Evolutionary conservation across 2,329 filamentous ascomycete genomes (phyloP).

Genomic region (Fusarium haematococcum): DNA sequence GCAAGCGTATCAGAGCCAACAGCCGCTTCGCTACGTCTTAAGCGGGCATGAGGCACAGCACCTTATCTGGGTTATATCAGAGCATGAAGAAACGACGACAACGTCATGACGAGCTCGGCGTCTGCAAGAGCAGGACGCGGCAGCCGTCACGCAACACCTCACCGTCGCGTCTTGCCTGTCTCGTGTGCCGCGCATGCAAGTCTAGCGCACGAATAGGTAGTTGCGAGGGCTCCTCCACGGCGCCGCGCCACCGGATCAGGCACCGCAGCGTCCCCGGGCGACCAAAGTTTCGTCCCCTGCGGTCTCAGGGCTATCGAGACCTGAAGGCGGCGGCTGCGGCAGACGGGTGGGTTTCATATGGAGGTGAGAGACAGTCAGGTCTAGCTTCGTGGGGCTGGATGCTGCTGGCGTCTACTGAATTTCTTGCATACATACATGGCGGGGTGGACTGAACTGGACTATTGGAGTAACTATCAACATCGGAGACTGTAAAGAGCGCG

Average conservation of each 20-base stretch:
- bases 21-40: slow-evolving; percentile 63
- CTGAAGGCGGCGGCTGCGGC: background rate
- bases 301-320: background rate
- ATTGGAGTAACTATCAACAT: slow-evolving; percentile 4
- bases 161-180: background rate
- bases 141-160: background rate
- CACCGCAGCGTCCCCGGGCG: slow-evolving; percentile 14
- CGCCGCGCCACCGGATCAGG: slow-evolving; percentile 25
- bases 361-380: slow-evolving; percentile 2
- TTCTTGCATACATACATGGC: slow-evolving; percentile 20
- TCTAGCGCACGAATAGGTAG: background rate
- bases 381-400: slow-evolving; percentile 8
- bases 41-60: slow-evolving; percentile 7
- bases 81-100: background rate
- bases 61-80: background rate
- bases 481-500: background rate
- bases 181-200: background rate
- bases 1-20: slow-evolving; percentile 65
- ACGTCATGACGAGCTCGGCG: background rate
- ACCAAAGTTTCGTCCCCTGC: background rate
- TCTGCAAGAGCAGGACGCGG: background rate
- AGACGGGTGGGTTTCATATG: slow-evolving; percentile 13
- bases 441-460: slow-evolving; percentile 2
- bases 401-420: slow-evolving; percentile 9
- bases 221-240: background rate